Conservation (phyloP, 2,329 filamentous ascomycete genomes). For the Lanzia echinophila region DNA sequence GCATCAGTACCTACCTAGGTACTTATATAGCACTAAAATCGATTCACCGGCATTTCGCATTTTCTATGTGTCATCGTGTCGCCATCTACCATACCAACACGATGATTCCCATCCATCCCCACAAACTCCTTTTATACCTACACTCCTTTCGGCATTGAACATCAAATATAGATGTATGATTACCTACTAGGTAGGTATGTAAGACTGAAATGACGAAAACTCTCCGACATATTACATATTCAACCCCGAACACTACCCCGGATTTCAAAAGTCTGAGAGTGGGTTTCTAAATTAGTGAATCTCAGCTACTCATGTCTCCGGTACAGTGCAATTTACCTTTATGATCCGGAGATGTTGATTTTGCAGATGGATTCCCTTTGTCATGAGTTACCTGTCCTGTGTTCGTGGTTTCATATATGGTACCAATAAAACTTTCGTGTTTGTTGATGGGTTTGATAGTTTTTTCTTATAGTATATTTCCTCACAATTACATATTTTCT, state of each 20-base stretch:
- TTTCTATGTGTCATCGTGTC: constrained; percentile 9
- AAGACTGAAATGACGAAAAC: background rate
- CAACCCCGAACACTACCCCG: background rate
- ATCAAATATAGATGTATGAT: background rate
- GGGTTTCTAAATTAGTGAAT: background rate
- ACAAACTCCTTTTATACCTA: background rate
- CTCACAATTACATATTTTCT: background rate
- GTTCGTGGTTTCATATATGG: background rate
- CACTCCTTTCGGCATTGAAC: background rate
- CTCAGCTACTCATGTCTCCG: background rate
- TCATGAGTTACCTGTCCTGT: background rate
- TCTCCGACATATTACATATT: background rate
- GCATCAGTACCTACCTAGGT: no score
- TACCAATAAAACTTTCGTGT: background rate
- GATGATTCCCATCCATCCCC: background rate
- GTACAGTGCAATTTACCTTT: background rate
- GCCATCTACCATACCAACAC: background rate
- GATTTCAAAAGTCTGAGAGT: background rate
- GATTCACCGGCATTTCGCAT: background rate
- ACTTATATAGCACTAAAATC: no score
- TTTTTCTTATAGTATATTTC: background rate
- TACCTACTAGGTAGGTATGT: background rate
- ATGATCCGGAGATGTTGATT: constrained; percentile 3
- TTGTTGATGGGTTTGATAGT: background rate
- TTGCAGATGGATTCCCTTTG: background rate